Conservation (phyloP, 441 rosid species). For the Gossypium aridum region DNA sequence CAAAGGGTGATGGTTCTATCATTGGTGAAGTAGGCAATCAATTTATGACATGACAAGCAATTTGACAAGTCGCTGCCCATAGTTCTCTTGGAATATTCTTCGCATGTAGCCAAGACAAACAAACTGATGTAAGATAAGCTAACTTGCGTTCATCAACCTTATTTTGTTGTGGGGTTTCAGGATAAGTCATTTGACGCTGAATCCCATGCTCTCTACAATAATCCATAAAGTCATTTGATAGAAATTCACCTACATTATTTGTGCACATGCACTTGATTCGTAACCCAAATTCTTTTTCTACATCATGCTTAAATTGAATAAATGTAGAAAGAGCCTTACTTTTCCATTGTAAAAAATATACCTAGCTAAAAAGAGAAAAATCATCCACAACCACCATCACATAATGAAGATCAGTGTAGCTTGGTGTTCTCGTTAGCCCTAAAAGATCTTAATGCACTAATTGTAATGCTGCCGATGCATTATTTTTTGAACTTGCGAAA, state of each 20-base stretch:
- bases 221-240: too few relatives aligned
- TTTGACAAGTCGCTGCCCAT: neutral
- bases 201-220: neutral
- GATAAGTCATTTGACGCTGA: neutral
- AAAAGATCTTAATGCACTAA: neutral
- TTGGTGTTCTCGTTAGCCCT: neutral
- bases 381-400: neutral
- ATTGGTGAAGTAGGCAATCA: neutral
- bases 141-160: neutral
- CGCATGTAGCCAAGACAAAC: neutral
- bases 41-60: neutral
- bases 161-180: neutral
- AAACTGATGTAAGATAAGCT: neutral
- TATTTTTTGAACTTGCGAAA: neutral
- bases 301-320: neutral
- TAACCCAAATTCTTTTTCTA: too few relatives aligned
- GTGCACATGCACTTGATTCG: too few relatives aligned
- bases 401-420: neutral
- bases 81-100: neutral
- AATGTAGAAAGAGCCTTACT: neutral
- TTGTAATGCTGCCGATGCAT: neutral
- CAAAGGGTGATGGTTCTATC: neutral
- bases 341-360: too few relatives aligned
- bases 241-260: too few relatives aligned
- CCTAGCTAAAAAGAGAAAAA: neutral